Base-by-base conservation (phyloP, 495 filamentous ascomycete species). In the Penicillium crystallinum region DNA sequence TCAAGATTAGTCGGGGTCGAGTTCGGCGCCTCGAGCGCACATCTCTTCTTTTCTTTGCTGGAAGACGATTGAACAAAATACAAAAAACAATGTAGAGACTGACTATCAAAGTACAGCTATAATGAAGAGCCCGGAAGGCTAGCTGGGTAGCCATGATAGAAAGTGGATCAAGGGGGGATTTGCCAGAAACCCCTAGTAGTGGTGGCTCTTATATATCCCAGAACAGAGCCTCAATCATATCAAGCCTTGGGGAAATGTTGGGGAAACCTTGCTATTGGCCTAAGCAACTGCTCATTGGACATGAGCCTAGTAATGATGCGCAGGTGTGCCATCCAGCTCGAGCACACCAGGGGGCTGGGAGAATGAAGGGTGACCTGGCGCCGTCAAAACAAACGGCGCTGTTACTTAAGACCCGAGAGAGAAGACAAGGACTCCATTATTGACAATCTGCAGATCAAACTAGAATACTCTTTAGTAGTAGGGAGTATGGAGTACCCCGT, bases 131-230 rank as follows among this genome's bases (percentile, higher is more conserved):
- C 27, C 6, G 37, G 35, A 17, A 34, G n/a, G 30, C 37, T 17
- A 34, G 29, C 48, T 42, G 48, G 11, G 38, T 34, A 33, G 29
- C 19, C 48, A 50, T 50, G 29, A 31, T 40, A 38, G 21, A 15
- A 31, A n/a, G 48, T 22, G 19, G 30, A 17, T 31, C 17, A 10
- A 14, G 11, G 21, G 46, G 38, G 46, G 22, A n/a, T 37, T 12
- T 46, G 17, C n/a, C 7, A 7, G 9, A 12, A 29, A 9, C 11
- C 12, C 14, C 37, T 34, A n/a, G 27, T 21, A 9, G 14, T 15
- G 29, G 6, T 21, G 18, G 47, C 31, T 25, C 15, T 41, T 50
- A 50, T 41, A 41, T 40, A 37, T 18, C 22, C 19, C 14, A 36
- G 21, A 14, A n/a, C 34, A 42, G 38, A 50, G 48, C 37, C 48